Evolutionary conservation across 768 basidiomycete genomes (phyloP), one percentile per base, ranked within the genome.

Genomic region (Russula ochroleuca): DNA sequence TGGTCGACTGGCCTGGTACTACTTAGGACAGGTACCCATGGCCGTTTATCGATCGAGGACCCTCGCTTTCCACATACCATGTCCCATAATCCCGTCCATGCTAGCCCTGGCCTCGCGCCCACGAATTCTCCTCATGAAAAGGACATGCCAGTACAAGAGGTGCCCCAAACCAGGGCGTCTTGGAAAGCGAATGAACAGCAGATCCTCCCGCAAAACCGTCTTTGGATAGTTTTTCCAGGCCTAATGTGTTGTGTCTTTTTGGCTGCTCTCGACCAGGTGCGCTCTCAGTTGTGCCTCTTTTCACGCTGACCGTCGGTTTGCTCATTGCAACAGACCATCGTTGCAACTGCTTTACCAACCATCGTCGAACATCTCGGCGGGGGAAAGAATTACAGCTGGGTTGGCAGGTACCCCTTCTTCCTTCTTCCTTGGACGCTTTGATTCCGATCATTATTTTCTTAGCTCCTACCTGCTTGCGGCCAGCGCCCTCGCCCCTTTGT

Each of bases 381-480:
- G 3, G 78, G 77, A 0, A 75, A 73, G 19, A 76, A 78, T 8
- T 82, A 83, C 63, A 75, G 78, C 15, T 83, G 81, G 82, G 79
- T 83, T 10, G 78, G 80, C 48, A 79, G 74, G 78, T 78, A 57
- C 15, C 68, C 67, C 28, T 15, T 23, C 23, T 51, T 14, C n/a
- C 8, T 5, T 21, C 4, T 14, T 2, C n/a, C 45, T 21, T 17
- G 11, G 19, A 28, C 28, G 2, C 28, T 13, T 43, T 31, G 25
- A 45, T 45, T 28, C 25, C 15, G 11, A 17, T 35, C 31, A 15
- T 41, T 11, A 14, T n/a, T 15, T 35, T 28, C 23, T 23, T 58
- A 90, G 90, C 69, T 84, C 90, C 33, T 93, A 92, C 71, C 75
- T 93, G 25, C 81, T 93, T 23, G 80, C 86, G 0, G 83, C 85